Evolutionary conservation across 352 stramenopile genomes (phyloP).

Genomic region (Pythium scleroteichum): DNA sequence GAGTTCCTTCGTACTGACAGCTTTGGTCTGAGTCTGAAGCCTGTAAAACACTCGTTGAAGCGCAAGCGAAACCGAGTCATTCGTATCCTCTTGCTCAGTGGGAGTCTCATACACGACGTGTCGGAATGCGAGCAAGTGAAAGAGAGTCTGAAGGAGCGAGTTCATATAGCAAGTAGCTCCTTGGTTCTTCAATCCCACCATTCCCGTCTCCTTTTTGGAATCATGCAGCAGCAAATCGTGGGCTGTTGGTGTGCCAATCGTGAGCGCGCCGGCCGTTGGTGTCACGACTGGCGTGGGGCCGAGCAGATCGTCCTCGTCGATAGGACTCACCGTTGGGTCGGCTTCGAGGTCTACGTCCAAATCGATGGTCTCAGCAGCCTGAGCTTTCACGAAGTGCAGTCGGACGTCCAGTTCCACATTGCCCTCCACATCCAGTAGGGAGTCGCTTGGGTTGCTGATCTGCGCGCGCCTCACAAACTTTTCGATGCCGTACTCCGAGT

Average conservation of each 20-base stretch:
- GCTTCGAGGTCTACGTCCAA: slow-evolving; percentile 19
- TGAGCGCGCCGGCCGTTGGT: slow-evolving; percentile 13
- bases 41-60: slow-evolving; percentile 87
- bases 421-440: slow-evolving; percentile 46
- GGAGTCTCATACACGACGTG: slow-evolving; percentile 85
- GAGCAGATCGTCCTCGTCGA: slow-evolving; percentile 27
- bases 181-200: slow-evolving; percentile 90
- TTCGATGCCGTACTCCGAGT: slow-evolving; percentile 54
- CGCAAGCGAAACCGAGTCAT: slow-evolving; percentile 80
- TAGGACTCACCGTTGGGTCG: slow-evolving; percentile 22
- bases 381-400: slow-evolving; percentile 33
- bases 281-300: slow-evolving; percentile 25
- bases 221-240: slow-evolving; percentile 57
- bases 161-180: slow-evolving; percentile 95
- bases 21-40: slow-evolving; percentile 65
- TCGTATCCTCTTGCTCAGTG: slow-evolving; percentile 76
- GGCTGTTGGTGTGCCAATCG: slow-evolving; percentile 8
- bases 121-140: slow-evolving; percentile 85
- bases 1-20: slow-evolving; percentile 91
- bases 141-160: slow-evolving; percentile 92
- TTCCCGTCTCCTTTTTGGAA: slow-evolving; percentile 81
- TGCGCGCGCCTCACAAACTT: slow-evolving; percentile 48
- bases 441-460: slow-evolving; percentile 47
- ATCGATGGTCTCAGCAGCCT: slow-evolving; percentile 10
- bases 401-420: slow-evolving; percentile 51